These are phyloP conservation scores for Amanita muscaria DNA, from an alignment of 768 basidiomycete species.

Conservation along the genomic window DNA sequence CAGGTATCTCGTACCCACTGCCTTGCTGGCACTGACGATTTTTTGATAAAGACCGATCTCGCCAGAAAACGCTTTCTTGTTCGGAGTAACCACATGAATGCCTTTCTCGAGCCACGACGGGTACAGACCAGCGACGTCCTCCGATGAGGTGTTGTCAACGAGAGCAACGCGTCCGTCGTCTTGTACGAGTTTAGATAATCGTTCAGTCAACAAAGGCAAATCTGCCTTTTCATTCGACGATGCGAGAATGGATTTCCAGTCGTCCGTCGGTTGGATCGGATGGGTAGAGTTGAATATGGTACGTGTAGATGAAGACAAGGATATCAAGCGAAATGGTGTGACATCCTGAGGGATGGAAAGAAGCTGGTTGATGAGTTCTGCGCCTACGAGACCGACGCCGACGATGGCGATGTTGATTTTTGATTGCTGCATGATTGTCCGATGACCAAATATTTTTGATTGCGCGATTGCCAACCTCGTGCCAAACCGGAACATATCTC, in stretches of 20 bases:
- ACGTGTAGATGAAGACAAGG: constrained; percentile 59
- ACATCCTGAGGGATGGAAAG: constrained; percentile 48
- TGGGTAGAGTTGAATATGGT: constrained; percentile 42
- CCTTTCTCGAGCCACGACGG: constrained; percentile 72
- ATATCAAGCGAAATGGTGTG: constrained; percentile 54
- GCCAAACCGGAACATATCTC: too few relatives aligned
- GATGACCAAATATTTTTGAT: too few relatives aligned
- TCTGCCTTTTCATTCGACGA: constrained; percentile 36
- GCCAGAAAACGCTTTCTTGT: constrained; percentile 94
- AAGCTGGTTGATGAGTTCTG: constrained; percentile 79
- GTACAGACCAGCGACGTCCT: constrained; percentile 72
- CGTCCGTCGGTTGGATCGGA: constrained; percentile 25
- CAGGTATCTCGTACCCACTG: constrained; percentile 58
- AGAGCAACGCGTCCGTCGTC: constrained; percentile 50
- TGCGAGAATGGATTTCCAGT: constrained; percentile 32
- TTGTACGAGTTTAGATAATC: constrained; percentile 38
- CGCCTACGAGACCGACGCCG: constrained; percentile 90
- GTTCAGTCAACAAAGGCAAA: constrained; percentile 37
- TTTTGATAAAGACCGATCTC: constrained; percentile 54
- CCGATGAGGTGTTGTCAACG: constrained; percentile 90
- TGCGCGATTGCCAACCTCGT: too few relatives aligned
- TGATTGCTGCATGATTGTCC: constrained; percentile 2
- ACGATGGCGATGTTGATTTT: constrained; percentile 62
- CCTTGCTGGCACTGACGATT: constrained; percentile 52
- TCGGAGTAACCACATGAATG: constrained; percentile 87